Evolutionary conservation across 352 stramenopile genomes (phyloP).

Genomic region (Globisporangium cystogenes): DNA sequence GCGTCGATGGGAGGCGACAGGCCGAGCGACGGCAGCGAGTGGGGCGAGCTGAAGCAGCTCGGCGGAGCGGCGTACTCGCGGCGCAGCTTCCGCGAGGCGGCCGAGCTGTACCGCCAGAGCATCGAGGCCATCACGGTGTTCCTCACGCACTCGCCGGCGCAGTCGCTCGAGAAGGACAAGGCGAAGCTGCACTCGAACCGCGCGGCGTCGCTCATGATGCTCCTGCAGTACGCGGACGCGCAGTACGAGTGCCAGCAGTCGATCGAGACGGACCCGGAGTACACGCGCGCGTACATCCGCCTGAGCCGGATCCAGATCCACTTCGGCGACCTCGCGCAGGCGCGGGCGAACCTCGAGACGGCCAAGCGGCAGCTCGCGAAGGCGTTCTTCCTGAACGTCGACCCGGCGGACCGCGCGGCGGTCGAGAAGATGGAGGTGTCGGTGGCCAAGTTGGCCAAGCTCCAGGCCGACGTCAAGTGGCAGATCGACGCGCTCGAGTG

Average conservation of each 20-base stretch:
- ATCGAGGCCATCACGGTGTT: constrained; percentile 43
- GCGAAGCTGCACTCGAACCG: constrained; percentile 78
- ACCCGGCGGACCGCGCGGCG: constrained; percentile 31
- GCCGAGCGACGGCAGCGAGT: constrained; percentile 34
- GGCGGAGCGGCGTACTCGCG: constrained; percentile 42
- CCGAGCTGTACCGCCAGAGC: constrained; percentile 53
- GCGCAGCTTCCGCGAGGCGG: constrained; percentile 39
- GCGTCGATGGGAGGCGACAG: constrained; percentile 18
- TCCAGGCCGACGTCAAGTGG: constrained; percentile 59
- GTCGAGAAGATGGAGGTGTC: constrained; percentile 51
- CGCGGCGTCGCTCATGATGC: constrained; percentile 74
- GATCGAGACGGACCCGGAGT: constrained; percentile 58
- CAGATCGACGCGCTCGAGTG: constrained; percentile 42
- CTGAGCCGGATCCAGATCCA: constrained; percentile 65
- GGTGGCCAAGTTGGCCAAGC: constrained; percentile 37
- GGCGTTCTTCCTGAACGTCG: constrained; percentile 14
- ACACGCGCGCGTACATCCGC: constrained; percentile 70
- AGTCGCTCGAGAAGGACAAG: constrained; percentile 60
- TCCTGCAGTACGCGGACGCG: constrained; percentile 64
- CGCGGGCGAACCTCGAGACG: constrained; percentile 42
- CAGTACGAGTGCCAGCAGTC: constrained; percentile 59
- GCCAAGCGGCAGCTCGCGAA: constrained; percentile 37
- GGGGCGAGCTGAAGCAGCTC: constrained; percentile 56
- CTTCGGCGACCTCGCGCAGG: constrained; percentile 45
- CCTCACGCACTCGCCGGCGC: constrained; percentile 20